Percentiles rank a stretch among this genome's conserved stretches.
These are phyloP conservation scores for Cladosporium colombiae DNA, from an alignment of 2,329 filamentous ascomycete genomes.

Conservation along the genomic window DNA sequence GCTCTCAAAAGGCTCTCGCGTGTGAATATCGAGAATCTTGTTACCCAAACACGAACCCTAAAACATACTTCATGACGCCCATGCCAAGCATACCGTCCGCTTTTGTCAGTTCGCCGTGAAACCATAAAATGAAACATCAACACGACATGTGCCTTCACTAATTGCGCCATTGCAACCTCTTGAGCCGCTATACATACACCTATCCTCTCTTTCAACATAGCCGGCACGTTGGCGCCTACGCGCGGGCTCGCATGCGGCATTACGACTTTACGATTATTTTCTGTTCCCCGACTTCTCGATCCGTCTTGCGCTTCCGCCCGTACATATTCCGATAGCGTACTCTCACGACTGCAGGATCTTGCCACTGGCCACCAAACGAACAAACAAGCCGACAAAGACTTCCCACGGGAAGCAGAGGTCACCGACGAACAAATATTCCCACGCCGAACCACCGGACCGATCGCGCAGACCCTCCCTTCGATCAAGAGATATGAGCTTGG, in stretches of 20 bases:
- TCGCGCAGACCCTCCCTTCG: slow-evolving; percentile 3
- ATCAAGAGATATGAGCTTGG: slow-evolving; percentile 16
- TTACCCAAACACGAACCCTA: background rate
- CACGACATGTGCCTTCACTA: background rate
- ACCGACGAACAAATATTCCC: background rate
- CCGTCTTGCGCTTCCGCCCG: background rate
- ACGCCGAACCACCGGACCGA: background rate
- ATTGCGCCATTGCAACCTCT: background rate
- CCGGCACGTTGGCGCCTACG: slow-evolving; percentile 10
- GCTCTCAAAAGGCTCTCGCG: background rate
- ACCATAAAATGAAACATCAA: background rate
- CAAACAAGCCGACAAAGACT: background rate
- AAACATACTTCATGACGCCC: background rate
- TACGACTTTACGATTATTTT: slow-evolving; percentile 17
- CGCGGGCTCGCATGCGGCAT: slow-evolving; percentile 11
- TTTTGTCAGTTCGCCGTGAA: background rate
- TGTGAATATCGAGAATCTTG: background rate
- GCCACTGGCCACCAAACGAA: background rate
- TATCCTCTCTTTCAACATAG: slow-evolving; percentile 1
- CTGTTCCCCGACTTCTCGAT: background rate
- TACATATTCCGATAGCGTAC: slow-evolving; percentile 11
- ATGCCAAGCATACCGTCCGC: slow-evolving; percentile 8
- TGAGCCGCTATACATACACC: background rate
- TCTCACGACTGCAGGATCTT: background rate
- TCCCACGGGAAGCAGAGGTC: background rate